Conservation (phyloP, 352 stramenopile genomes). For the Lagenidium giganteum region DNA sequence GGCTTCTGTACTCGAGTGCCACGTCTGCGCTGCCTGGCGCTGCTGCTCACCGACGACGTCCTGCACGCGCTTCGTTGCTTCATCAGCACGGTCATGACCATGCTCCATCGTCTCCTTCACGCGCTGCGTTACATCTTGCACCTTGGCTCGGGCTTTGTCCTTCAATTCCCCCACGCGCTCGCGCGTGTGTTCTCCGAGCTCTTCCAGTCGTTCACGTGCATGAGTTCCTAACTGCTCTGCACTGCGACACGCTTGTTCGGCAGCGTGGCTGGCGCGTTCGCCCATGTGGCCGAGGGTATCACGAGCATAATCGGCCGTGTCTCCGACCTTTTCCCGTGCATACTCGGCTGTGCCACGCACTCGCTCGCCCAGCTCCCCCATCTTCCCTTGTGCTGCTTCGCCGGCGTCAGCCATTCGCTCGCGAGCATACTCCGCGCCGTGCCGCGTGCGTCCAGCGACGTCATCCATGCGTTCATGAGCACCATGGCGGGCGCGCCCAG, state of each 20-base stretch:
- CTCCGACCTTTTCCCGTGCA: slow-evolving; percentile 37
- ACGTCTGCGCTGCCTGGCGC: no score
- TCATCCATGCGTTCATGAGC: neutral
- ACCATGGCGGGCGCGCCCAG: slow-evolving; percentile 3
- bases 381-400: slow-evolving; percentile 4
- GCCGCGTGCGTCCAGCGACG: neutral
- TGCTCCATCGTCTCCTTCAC: slow-evolving; percentile 37
- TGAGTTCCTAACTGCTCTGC: slow-evolving; percentile 15
- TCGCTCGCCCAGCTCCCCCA: slow-evolving; percentile 1
- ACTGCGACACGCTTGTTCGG: slow-evolving; percentile 16
- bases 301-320: slow-evolving; percentile 30
- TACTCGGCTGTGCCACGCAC: slow-evolving; percentile 25
- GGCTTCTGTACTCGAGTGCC: slow-evolving; percentile 46
- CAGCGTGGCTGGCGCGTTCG: slow-evolving; percentile 22
- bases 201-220: slow-evolving; percentile 17
- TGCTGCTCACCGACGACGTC: no score
- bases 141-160: slow-evolving; percentile 7
- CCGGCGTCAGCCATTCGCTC: neutral
- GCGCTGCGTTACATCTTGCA: slow-evolving; percentile 48
- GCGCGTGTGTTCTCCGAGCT: slow-evolving; percentile 22
- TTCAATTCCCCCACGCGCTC: slow-evolving; percentile 31
- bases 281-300: slow-evolving; percentile 13
- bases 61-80: no score
- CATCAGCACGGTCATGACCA: slow-evolving; percentile 28
- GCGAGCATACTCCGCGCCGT: no score